Evolutionary conservation across 345 rosid species (phyloP), one percentile per base, ranked within the genome.

Genomic region (Eucalyptus virginea): DNA sequence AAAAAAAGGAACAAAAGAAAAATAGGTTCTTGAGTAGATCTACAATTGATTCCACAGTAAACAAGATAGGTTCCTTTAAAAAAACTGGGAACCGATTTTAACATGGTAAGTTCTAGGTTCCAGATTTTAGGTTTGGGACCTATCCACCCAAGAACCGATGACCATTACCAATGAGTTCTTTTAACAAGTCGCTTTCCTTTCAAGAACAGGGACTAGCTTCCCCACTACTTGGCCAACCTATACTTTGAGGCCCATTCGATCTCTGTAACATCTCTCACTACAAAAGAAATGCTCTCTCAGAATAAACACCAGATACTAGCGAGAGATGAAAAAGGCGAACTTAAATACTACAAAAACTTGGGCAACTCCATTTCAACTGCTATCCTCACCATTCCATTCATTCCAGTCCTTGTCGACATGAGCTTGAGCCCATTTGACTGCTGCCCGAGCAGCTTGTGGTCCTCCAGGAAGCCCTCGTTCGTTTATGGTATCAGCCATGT

Each of bases 321-420:
- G 81, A 69, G 42, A 69, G 44, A 69, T 69, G 81, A 34, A 69
- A 69, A 34, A 18, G 81, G 42, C 24, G 81, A 18, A 34, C 42
- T 44, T 69, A 34, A 67, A 18, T 34, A 34, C 44, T 34, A 69
- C 23, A 32, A 32, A 12, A 32, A 37, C 21, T 34, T 32, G 80
- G 80, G 45, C 81, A 34, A 72, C 81, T 37, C 45, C 45, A 6
- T 72, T 19, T 72, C 81, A 72, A 72, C 26, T 10, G 5, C 44
- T 72, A 37, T 72, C 81, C 81, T 72, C 45, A 37, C 95, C 96
- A 24, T 93, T 96, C 99, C 99, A 98, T 89, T 96, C 96, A 49
- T 96, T 94, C 99, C 99, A 96, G 92, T 98, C 99, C 44, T 95
- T 95, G 94, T 98, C 99, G 6, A 98, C 96, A 77, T 98, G 95